Conservation (phyloP, 1,139 yeast genomes). For the Diutina rugosa region DNA sequence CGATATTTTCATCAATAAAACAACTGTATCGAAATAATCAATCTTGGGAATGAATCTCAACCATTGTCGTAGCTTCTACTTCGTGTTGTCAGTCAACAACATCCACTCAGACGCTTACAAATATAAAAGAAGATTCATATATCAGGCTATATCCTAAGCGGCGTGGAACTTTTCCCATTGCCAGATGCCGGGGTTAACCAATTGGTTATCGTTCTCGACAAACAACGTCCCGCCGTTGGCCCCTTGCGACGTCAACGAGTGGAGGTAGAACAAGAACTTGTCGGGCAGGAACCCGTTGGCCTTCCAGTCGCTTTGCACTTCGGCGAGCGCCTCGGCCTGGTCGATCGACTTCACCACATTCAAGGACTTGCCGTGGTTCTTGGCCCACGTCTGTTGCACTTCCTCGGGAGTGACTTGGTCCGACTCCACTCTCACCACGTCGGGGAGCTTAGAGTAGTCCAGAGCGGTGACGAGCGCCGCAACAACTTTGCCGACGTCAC, state of each 20-base stretch:
- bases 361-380: constrained; percentile 22
- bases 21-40: too few relatives aligned
- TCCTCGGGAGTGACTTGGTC: constrained; percentile 25
- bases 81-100: too few relatives aligned
- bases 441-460: constrained; percentile 25
- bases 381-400: constrained; percentile 28
- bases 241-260: constrained; percentile 6
- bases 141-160: not conserved
- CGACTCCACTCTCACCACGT: constrained; percentile 30
- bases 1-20: too few relatives aligned
- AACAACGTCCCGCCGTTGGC: constrained; percentile 2
- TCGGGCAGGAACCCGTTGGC: constrained; percentile 14
- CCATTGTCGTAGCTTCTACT: too few relatives aligned
- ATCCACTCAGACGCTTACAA: too few relatives aligned
- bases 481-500: constrained; percentile 36
- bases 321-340: constrained; percentile 20
- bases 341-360: constrained; percentile 13
- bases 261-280: constrained; percentile 10
- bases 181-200: constrained; percentile 44
- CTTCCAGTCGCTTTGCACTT: constrained; percentile 3
- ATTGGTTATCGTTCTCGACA: constrained; percentile 26
- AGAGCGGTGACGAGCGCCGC: constrained; percentile 24
- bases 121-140: too few relatives aligned
- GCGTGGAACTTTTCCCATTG: constrained; percentile 29
- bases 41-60: not conserved